Conservation (phyloP, 768 basidiomycete genomes). For the Mycena galericulata region DNA sequence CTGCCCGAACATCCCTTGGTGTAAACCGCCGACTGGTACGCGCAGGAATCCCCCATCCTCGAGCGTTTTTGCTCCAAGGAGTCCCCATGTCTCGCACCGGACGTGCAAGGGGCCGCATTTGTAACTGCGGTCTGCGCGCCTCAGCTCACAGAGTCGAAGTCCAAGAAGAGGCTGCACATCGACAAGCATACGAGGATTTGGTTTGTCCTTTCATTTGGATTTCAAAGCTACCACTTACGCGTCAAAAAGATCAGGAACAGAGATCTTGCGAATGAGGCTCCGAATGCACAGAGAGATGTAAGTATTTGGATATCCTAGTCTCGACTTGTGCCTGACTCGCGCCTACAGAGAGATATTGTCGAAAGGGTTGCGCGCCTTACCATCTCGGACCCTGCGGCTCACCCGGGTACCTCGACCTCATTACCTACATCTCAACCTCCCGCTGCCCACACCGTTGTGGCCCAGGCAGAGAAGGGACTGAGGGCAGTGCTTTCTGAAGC, state of each 20-base stretch:
- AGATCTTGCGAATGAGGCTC: too few species aligned
- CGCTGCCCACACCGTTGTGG: not conserved
- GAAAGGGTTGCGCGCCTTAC: not conserved
- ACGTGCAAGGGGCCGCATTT: not conserved
- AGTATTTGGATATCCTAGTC: not conserved
- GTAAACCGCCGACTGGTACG: too few species aligned
- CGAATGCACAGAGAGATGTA: not conserved
- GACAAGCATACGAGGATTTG: not conserved
- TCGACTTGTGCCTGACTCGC: not conserved
- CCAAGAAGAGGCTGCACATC: not conserved
- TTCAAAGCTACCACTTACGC: not conserved
- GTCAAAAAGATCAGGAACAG: not conserved
- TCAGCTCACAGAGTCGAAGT: not conserved
- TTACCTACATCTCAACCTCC: not conserved
- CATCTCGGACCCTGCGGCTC: not conserved
- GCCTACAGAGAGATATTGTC: not conserved
- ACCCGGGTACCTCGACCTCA: too few species aligned
- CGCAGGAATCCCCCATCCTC: too few species aligned
- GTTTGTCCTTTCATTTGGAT: not conserved
- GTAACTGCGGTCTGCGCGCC: not conserved
- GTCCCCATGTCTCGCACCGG: not conserved
- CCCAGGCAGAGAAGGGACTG: not conserved
- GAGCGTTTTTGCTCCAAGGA: not conserved
- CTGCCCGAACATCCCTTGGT: too few species aligned
- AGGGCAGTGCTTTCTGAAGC: slow-evolving; percentile 1